Conservation (phyloP, 2,329 filamentous ascomycete species). For the Orbilia oligospora region DNA sequence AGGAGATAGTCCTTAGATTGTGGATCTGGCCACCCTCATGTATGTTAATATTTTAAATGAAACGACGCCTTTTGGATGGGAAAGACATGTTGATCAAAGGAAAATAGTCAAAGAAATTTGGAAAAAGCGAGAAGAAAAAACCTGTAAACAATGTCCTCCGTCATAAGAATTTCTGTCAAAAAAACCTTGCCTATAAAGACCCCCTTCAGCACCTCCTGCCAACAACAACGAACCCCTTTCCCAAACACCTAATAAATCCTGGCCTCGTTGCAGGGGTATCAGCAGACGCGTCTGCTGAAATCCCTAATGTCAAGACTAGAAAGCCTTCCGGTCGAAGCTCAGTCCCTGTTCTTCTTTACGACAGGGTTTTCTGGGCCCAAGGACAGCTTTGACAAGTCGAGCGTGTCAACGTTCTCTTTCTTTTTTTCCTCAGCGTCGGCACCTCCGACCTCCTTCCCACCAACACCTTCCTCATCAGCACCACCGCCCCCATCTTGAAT, state of each 20-base stretch:
- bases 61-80: not conserved
- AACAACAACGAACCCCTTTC: too few relatives aligned
- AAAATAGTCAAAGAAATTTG: not conserved
- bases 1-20: not conserved
- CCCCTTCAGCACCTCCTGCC: too few relatives aligned
- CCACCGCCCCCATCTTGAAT: not conserved
- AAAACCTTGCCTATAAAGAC: too few relatives aligned
- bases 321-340: not conserved
- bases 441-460: not conserved
- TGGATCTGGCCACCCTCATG: not conserved
- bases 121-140: not conserved
- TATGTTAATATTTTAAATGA: not conserved
- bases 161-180: too few relatives aligned
- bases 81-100: conserved; percentile 12
- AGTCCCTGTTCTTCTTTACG: not conserved
- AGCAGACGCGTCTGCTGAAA: too few relatives aligned
- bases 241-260: too few relatives aligned
- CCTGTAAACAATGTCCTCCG: too few relatives aligned
- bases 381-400: not conserved
- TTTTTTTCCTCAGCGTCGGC: not conserved
- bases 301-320: not conserved
- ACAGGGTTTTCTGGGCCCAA: not conserved
- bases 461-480: not conserved
- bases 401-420: not conserved
- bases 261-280: too few relatives aligned